Evolutionary conservation across 2,329 filamentous ascomycete species (phyloP).

Genomic region (Colletotrichum orbiculare): DNA sequence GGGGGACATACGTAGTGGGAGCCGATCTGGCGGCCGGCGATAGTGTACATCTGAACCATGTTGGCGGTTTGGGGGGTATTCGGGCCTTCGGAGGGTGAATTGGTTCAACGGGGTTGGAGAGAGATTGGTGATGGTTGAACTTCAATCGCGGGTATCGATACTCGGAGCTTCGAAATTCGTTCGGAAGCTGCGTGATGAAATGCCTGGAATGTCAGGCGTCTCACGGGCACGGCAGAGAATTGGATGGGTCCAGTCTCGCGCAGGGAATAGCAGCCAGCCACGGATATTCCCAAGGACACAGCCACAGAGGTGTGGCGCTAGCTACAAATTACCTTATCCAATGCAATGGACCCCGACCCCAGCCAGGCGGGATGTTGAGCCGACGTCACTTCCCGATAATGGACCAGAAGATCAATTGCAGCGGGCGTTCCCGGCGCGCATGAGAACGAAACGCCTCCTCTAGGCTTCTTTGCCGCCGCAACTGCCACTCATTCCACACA

Average conservation of each 20-base stretch:
- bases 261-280: slow-evolving; percentile 27
- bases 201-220: slow-evolving; percentile 33
- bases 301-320: slow-evolving; percentile 26
- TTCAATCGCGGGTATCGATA: slow-evolving; percentile 24
- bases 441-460: slow-evolving; percentile 1
- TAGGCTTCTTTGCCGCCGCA: slow-evolving; percentile 1
- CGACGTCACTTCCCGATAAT: slow-evolving; percentile 30
- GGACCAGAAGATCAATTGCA: slow-evolving; percentile 22
- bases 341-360: background rate
- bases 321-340: slow-evolving; percentile 1
- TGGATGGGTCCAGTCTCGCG: background rate
- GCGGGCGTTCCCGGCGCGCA: slow-evolving; percentile 35
- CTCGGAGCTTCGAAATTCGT: slow-evolving; percentile 39
- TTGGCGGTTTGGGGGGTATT: slow-evolving; percentile 47
- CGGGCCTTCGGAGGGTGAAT: slow-evolving; percentile 40
- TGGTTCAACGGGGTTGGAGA: slow-evolving; percentile 42
- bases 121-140: slow-evolving; percentile 43
- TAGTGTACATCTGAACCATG: slow-evolving; percentile 64
- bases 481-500: slow-evolving; percentile 29
- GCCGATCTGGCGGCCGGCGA: slow-evolving; percentile 69
- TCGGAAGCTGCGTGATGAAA: slow-evolving; percentile 29
- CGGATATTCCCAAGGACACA: background rate
- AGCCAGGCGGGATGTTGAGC: slow-evolving; percentile 18
- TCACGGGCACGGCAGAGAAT: too few species aligned
- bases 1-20: slow-evolving; percentile 67